These are phyloP conservation scores for Quercus engelmannii DNA, from an alignment of 306 rosid genomes.

Conservation along the genomic window DNA sequence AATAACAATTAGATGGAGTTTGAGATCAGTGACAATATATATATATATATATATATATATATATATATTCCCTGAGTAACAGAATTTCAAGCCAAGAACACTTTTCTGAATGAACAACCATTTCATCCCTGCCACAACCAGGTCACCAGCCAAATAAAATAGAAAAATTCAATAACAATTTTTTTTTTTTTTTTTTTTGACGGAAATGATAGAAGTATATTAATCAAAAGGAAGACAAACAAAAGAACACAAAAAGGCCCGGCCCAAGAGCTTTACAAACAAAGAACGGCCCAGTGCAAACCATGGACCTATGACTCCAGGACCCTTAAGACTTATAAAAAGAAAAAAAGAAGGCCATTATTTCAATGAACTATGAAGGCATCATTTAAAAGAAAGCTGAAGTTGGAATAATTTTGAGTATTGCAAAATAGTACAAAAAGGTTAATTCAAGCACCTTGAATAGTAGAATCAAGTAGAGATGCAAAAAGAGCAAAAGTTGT, in stretches of 20 bases:
- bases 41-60: no score
- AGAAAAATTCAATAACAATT: background rate
- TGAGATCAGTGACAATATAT: background rate
- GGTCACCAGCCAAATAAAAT: background rate
- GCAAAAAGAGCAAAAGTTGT: constrained; percentile 64
- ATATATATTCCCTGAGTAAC: background rate
- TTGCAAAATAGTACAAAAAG: constrained; percentile 5
- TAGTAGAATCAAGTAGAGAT: constrained; percentile 74
- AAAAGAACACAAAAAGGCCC: no score
- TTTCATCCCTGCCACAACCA: background rate
- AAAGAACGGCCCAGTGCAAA: no score
- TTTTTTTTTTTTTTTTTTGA: no score
- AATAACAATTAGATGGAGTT: background rate
- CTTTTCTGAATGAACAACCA: background rate
- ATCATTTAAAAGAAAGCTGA: background rate
- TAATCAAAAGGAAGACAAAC: no score
- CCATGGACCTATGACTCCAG: no score
- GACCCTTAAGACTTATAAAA: no score
- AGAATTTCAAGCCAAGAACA: background rate
- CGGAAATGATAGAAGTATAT: no score
- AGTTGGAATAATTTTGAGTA: background rate
- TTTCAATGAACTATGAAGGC: background rate
- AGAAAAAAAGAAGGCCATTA: no score
- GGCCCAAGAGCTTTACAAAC: no score
- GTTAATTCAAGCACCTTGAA: constrained; percentile 59